Evolutionary conservation across 2,329 filamentous ascomycete genomes (phyloP).

Genomic region (Exophiala sp.): DNA sequence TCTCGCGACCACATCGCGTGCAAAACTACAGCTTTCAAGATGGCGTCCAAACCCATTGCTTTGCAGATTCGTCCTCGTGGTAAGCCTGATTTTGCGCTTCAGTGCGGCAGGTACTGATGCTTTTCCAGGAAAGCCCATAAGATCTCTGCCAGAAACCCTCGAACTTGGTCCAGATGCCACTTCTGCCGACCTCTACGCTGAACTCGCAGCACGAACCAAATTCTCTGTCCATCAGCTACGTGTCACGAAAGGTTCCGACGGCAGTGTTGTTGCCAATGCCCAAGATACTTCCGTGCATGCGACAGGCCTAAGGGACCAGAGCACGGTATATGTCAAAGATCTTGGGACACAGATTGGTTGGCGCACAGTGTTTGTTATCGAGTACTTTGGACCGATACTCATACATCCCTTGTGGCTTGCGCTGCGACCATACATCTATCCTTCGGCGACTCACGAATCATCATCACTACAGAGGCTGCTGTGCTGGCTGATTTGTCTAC

Average conservation of each 20-base stretch:
- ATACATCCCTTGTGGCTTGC: slow-evolving; percentile 74
- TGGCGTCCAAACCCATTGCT: slow-evolving; percentile 38
- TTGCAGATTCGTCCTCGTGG: slow-evolving; percentile 43
- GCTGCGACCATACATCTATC: slow-evolving; percentile 70
- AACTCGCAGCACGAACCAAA: slow-evolving; percentile 53
- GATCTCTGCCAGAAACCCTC: slow-evolving; percentile 56
- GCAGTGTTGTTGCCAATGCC: slow-evolving; percentile 55
- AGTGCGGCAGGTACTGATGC: slow-evolving; percentile 15
- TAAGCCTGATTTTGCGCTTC: slow-evolving; percentile 26
- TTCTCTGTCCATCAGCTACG: slow-evolving; percentile 59
- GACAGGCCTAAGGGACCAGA: slow-evolving; percentile 57
- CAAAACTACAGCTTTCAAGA: slow-evolving; percentile 17
- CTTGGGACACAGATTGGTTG: slow-evolving; percentile 86
- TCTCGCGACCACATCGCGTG: neutral
- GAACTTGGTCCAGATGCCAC: slow-evolving; percentile 51
- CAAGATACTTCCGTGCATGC: slow-evolving; percentile 51
- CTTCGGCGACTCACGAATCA: slow-evolving; percentile 47
- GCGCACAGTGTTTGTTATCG: slow-evolving; percentile 90
- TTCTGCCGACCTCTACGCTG: slow-evolving; percentile 55
- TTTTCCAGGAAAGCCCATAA: slow-evolving; percentile 58
- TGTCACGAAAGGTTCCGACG: slow-evolving; percentile 63
- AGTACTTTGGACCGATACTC: slow-evolving; percentile 87
- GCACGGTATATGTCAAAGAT: slow-evolving; percentile 81
- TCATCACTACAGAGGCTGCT: slow-evolving; percentile 70
- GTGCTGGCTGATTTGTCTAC: slow-evolving; percentile 69